These are phyloP conservation scores for Colletotrichum caudatum DNA, from an alignment of 2,329 filamentous ascomycete species.

Conservation along the genomic window DNA sequence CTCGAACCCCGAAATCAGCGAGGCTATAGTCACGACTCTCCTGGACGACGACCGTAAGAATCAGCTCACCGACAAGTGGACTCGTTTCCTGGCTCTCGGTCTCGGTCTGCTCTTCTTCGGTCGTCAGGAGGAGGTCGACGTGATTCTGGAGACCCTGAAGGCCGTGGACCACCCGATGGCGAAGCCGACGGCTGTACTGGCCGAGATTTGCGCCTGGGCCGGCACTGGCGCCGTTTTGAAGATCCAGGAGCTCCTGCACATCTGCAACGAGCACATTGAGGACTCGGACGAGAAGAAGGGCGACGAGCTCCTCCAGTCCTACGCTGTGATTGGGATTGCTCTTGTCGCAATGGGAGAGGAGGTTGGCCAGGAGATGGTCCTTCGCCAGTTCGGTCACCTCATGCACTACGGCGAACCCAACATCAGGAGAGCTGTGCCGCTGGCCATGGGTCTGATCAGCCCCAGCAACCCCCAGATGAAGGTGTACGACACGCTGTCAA, in stretches of 20 bases:
- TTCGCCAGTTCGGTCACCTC: constrained; percentile 95
- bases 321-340: constrained; percentile 93
- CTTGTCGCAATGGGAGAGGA: constrained; percentile 99
- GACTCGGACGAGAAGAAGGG: constrained; percentile 95
- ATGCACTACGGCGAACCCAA: constrained; percentile 99
- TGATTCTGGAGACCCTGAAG: constrained; percentile 95
- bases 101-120: constrained; percentile 96
- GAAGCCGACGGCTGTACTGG: constrained; percentile 92
- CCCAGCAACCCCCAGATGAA: constrained; percentile 99
- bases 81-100: constrained; percentile 93
- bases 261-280: constrained; percentile 97
- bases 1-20: constrained; percentile 88
- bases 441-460: constrained; percentile 96
- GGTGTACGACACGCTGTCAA: constrained; percentile 96
- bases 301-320: constrained; percentile 94
- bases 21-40: constrained; percentile 91
- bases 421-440: constrained; percentile 93
- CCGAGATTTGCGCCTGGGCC: constrained; percentile 97
- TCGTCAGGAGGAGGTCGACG: constrained; percentile 97
- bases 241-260: constrained; percentile 95
- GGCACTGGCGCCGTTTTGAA: constrained; percentile 97
- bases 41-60: constrained; percentile 92
- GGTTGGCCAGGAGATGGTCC: constrained; percentile 97
- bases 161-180: constrained; percentile 97
- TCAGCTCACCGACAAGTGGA: constrained; percentile 98